Evolutionary conservation across 805 yeast species (phyloP).

Genomic region (Clavispora fructus): DNA sequence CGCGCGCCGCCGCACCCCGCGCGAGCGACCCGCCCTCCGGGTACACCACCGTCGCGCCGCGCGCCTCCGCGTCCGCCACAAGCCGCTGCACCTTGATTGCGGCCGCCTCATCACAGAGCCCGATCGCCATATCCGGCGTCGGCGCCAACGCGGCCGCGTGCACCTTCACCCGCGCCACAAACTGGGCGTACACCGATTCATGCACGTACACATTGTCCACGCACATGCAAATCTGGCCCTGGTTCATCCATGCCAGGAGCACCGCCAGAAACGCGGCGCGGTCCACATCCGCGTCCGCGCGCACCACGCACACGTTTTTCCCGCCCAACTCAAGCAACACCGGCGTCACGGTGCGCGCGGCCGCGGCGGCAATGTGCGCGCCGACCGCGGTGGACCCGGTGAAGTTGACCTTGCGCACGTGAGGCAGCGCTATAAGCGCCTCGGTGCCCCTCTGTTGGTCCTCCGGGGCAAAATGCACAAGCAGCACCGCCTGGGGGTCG

Average conservation of each 20-base stretch:
- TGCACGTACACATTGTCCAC: conserved; percentile 36
- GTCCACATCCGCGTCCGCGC: conserved; percentile 27
- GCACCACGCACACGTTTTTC: conserved; percentile 34
- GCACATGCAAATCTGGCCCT: conserved; percentile 47
- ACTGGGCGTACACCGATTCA: conserved; percentile 27
- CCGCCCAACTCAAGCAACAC: conserved; percentile 43
- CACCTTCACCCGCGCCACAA: conserved; percentile 14
- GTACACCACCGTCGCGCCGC: conserved; percentile 31
- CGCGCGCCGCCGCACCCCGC: not conserved
- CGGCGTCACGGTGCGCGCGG: conserved; percentile 37
- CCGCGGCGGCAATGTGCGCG: conserved; percentile 26
- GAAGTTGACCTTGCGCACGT: conserved; percentile 36
- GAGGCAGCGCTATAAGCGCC: conserved; percentile 18
- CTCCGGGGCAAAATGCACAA: conserved; percentile 25
- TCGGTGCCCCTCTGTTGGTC: conserved; percentile 23
- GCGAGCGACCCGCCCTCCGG: not conserved
- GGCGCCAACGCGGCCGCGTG: conserved; percentile 11
- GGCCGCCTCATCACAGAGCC: conserved; percentile 26
- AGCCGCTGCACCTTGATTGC: conserved; percentile 18
- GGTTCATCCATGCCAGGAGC: conserved; percentile 37
- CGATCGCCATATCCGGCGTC: conserved; percentile 18
- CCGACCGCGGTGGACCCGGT: conserved; percentile 45
- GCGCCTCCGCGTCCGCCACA: conserved; percentile 31
- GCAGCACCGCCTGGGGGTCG: conserved; percentile 29
- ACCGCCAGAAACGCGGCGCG: conserved; percentile 24